Evolutionary conservation across 495 filamentous ascomycete genomes (phyloP), one percentile per base, ranked within the genome.

Genomic region (Pseudomonodictys pantanalensis): DNA sequence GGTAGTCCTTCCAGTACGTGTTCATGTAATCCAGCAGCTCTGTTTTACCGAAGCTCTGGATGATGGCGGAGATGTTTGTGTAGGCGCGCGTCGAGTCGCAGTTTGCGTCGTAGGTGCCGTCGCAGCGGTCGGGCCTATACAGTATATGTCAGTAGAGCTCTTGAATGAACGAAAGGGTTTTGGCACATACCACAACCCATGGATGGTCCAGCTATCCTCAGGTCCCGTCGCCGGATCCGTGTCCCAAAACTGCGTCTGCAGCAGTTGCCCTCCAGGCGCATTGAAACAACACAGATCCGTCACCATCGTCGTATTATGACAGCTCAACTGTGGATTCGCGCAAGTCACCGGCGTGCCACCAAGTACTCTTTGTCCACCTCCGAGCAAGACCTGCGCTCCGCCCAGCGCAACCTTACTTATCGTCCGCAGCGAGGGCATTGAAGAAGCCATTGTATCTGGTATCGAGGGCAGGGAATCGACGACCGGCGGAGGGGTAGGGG

Each of bases 231-330:
- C 76, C 29, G 85, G 84, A 64, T 82, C 73, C 4, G 80, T 78
- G 67, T 96, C 90, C 90, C 90, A 96, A 75, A 96, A 93, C 67
- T 95, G 90, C 1, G 91, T 91, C 68, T 85, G 80, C 47, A 95
- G 77, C 49, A 95, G 72, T 53, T 87, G 83, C 1, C 91, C 91
- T 17, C 90, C 88, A 1, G 72, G 72, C 47, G 86, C 73, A 65
- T 92, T 89, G 72, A 91, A 91, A 75, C 91, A 96, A 76, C 91
- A 95, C 24, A 69, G 49, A 53, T 75, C 55, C 58, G 76, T 73
- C 18, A 80, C 77, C 49, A 71, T 70, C 30, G 78, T 83, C 2
- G 76, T 76, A 45, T 81, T 79, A 50, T 83, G 76, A 64, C 83
- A 86, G 67, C 81, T 84, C 18, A 83, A 63, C 63, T 84, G 81